Conservation (phyloP, 2,329 filamentous ascomycete genomes). For the Alternaria burnsii region DNA sequence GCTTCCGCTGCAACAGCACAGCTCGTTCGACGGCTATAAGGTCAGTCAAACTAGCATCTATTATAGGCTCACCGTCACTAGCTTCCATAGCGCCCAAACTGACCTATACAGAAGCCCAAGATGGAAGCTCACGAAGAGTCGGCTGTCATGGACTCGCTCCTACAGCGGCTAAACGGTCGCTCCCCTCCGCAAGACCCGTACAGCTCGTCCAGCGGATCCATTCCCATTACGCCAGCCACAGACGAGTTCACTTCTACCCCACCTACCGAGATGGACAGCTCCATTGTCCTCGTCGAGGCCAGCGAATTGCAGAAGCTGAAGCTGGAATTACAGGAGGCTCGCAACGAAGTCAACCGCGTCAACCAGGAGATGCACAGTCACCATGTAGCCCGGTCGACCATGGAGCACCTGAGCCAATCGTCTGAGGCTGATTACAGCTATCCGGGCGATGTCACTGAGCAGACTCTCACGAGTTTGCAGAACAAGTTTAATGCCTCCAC, state of each 20-base stretch:
- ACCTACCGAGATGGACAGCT: slow-evolving; percentile 35
- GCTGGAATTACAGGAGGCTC: slow-evolving; percentile 74
- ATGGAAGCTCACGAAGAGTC: slow-evolving; percentile 49
- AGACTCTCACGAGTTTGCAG: slow-evolving; percentile 60
- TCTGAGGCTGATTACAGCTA: slow-evolving; percentile 61
- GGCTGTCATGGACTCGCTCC: slow-evolving; percentile 67
- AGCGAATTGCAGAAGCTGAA: slow-evolving; percentile 74
- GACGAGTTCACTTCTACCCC: slow-evolving; percentile 59
- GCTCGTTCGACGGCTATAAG: slow-evolving; percentile 40
- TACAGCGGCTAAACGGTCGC: slow-evolving; percentile 74
- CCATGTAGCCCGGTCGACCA: slow-evolving; percentile 67
- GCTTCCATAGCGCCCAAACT: slow-evolving; percentile 30
- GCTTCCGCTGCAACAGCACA: slow-evolving; percentile 27
- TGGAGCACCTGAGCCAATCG: slow-evolving; percentile 64
- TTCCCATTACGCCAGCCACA: slow-evolving; percentile 69
- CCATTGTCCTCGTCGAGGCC: slow-evolving; percentile 49
- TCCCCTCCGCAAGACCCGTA: slow-evolving; percentile 59
- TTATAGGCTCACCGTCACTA: background rate
- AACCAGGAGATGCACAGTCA: slow-evolving; percentile 75
- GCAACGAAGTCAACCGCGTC: slow-evolving; percentile 74
- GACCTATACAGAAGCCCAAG: slow-evolving; percentile 58
- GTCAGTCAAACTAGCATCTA: slow-evolving; percentile 28
- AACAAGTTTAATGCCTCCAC: slow-evolving; percentile 60
- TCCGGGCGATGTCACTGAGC: slow-evolving; percentile 58
- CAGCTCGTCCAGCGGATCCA: slow-evolving; percentile 66